Base-by-base conservation (phyloP, 805 yeast species). In the Saccharomyces kudriavzevii region DNA sequence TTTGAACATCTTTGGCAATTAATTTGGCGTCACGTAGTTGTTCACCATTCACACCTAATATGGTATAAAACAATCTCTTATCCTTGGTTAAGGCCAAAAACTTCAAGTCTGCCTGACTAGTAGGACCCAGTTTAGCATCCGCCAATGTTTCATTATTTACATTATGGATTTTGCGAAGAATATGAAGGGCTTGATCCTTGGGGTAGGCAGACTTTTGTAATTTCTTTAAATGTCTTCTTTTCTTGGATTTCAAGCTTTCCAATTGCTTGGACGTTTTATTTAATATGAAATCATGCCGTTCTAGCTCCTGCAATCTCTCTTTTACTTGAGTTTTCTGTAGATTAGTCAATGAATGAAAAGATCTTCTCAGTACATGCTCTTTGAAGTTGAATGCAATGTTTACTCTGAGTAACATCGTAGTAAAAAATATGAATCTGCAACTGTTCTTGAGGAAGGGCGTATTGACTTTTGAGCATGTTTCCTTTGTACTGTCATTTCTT, bases 21-120 rank as follows among this genome's bases (percentile, higher is more conserved):
- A 78, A 60, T 49, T 72, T 71, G 0, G 89, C 79, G 63, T 87
- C 89, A 49, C 75, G 68, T 31, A 87, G 56, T 62, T 82, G 86
- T 28, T 73, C 73, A 4, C 78, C 81, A 29, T 79, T 78, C 0
- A 82, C 76, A 1, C 91, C 92, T 26, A 86, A 63, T 5, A 85
- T 70, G 2, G 77, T 73, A 61, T 78, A 78, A 45, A 81, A 58
- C 53, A 85, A 66, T 49, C 80, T 67, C 51, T 71, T 69, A 58
- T 83, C 79, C 5, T 65, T 71, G 1, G 69, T 56, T n/a, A 54
- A 40, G 2, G 68, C 52, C 46, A 73, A 58, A 49, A 60, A 66
- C 28, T 64, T 57, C 13, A 70, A 43, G 61, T 74, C 77, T 0
- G 67, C 64, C 31, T 69, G 58, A 35, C 70, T 67, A 2, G 67